Evolutionary conservation across 176 grass and related monocot genomes (phyloP), one percentile per base, ranked within the genome.

Genomic region (Oryza coarctata): DNA sequence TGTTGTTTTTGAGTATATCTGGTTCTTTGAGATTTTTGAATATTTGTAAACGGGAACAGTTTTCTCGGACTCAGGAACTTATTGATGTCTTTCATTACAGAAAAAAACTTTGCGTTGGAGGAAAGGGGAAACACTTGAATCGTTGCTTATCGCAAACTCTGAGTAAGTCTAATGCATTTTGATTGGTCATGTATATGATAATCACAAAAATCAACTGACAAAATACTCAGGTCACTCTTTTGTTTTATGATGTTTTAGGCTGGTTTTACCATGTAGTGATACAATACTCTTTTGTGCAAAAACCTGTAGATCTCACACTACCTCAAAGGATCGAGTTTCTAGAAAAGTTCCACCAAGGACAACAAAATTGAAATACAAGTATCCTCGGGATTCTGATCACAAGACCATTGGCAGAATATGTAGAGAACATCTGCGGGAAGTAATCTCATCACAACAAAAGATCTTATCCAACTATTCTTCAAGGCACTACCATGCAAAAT

Each of bases 51-150:
- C 12, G 3, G 20, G 15, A 86, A 63, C 26, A 69, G 52, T 57
- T 11, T 25, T 31, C 18, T 73, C 68, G n/a, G 65, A 77, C 20
- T 47, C 4, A 44, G 23, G 64, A 86, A 84, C 45, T 91, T 67
- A 71, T 45, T 27, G 76, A 63, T 50, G 15, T 75, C 12, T 85
- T 82, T 39, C 83, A 18, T 85, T 89, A 85, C 88, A 99, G 93
- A 93, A 92, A 78, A 99, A 92, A 64, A 82, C 87, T 80, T 78
- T 70, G 63, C 89, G 80, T 13, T 94, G 91, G 87, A 95, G 84
- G 87, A 99, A 92, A 88, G 93, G 89, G 55, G 88, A 88, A 81
- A 99, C 93, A 31, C 93, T 95, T 36, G 91, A 95, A 88, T 90
- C 91, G 70, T 90, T 99, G 84, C 85, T 99, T 61, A 65, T 86